A percentile compares a stretch with the other conserved stretches of the same genome.
phyloP scores from a whole-genome alignment of 2,329 filamentous ascomycete species.

The Colletotrichum acutatum region DNA sequence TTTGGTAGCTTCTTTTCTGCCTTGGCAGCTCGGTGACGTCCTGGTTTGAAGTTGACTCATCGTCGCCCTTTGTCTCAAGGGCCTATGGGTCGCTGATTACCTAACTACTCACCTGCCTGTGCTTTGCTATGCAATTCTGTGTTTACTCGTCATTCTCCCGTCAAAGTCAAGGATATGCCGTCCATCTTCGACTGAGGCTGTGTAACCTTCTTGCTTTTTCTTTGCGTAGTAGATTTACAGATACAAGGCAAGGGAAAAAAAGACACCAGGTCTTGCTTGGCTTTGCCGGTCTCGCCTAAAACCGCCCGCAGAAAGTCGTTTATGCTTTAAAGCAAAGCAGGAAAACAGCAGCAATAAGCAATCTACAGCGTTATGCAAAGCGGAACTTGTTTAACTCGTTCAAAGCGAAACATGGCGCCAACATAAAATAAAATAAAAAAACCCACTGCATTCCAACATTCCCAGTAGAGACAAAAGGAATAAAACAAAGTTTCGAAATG shows the following conservation, averaged over 20 bases:
- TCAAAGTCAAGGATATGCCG: not conserved
- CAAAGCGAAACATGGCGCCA: conserved; percentile 4
- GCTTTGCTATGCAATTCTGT: not conserved
- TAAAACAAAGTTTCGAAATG: not conserved
- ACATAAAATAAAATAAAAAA: not conserved
- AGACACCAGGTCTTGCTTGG: not conserved
- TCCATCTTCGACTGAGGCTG: conserved; percentile 6
- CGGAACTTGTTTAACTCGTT: not conserved
- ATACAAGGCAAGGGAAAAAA: not conserved
- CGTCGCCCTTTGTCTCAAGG: not conserved
- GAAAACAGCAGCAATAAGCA: conserved; percentile 1
- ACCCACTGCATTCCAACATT: not conserved
- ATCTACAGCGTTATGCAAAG: conserved; percentile 17
- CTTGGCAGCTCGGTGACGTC: not conserved
- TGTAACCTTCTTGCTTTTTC: not conserved
- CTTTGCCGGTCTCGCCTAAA: not conserved
- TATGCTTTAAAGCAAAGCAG: conserved; percentile 2
- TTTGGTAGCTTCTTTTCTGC: not conserved
- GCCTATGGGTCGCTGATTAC: not conserved
- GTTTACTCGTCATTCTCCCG: conserved; percentile 9
- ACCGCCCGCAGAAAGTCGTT: not conserved
- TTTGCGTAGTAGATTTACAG: not conserved
- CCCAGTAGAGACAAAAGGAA: not conserved
- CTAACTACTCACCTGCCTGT: too few relatives aligned
- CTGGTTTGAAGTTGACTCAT: conserved; percentile 33